Percentiles rank a stretch among this genome's conserved stretches.
phyloP scores from a whole-genome alignment of 2,329 filamentous ascomycete genomes.

The Stagonosporopsis chrysanthemi region DNA sequence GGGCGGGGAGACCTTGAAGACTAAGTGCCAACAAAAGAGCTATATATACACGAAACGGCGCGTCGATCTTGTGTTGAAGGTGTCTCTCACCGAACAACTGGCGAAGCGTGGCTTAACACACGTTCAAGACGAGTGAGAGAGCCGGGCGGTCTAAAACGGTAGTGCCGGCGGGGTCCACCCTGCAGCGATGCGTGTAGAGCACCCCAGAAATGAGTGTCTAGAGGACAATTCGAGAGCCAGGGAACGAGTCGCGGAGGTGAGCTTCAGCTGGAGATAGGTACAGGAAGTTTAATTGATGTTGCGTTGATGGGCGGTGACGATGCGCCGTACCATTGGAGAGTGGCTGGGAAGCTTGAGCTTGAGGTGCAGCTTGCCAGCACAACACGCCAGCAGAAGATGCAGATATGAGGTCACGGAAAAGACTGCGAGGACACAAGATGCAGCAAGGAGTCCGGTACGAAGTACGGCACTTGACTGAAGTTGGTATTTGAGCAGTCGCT shows the following conservation, averaged over 20 bases:
- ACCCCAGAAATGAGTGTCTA: constrained; percentile 9
- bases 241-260: constrained; percentile 3
- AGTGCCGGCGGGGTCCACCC: constrained; percentile 36
- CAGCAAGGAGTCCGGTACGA: background rate
- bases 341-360: constrained; percentile 19
- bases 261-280: constrained; percentile 2
- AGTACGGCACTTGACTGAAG: background rate
- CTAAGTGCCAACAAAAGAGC: background rate
- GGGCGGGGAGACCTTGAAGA: background rate
- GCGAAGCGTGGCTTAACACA: constrained; percentile 22
- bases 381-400: constrained; percentile 1
- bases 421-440: background rate
- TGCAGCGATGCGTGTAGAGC: constrained; percentile 19
- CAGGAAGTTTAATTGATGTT: constrained; percentile 5
- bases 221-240: background rate
- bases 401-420: background rate
- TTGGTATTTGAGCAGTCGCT: constrained; percentile 7
- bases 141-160: constrained; percentile 32
- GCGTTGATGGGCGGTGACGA: constrained; percentile 4
- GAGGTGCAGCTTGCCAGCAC: constrained; percentile 18
- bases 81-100: constrained; percentile 21
- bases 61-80: constrained; percentile 5
- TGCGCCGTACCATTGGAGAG: background rate
- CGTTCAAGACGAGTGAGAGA: constrained; percentile 30
- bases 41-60: constrained; percentile 17